Conservation (phyloP, 352 stramenopile species). For the Globisporangium ultimum region DNA sequence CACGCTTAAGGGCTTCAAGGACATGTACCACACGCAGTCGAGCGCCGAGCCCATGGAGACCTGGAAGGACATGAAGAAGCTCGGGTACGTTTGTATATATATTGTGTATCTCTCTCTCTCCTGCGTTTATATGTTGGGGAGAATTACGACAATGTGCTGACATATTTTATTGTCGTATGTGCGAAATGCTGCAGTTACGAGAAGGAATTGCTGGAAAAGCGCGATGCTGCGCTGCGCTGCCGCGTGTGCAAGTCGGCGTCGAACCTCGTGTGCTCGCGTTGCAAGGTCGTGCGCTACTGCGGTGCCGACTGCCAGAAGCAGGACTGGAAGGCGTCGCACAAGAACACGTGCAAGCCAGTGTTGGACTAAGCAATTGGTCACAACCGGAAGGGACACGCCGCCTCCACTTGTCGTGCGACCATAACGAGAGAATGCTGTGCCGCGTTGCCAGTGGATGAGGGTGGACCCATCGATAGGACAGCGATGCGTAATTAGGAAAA, state of each 20-base stretch:
- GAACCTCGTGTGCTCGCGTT: slow-evolving; percentile 82
- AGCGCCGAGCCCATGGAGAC: slow-evolving; percentile 87
- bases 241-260: slow-evolving; percentile 77
- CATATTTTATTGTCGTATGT: slow-evolving; percentile 5
- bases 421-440: neutral
- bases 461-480: neutral
- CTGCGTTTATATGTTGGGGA: too few relatives aligned
- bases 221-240: slow-evolving; percentile 68
- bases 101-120: too few relatives aligned
- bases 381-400: too few relatives aligned
- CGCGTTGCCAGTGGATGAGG: neutral
- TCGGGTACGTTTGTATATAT: slow-evolving; percentile 46
- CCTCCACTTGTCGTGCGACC: too few relatives aligned
- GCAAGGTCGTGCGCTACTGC: slow-evolving; percentile 86
- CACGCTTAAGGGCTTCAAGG: slow-evolving; percentile 87
- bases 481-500: neutral
- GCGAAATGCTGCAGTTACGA: slow-evolving; percentile 35
- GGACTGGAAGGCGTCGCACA: slow-evolving; percentile 85
- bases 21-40: slow-evolving; percentile 91
- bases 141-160: neutral
- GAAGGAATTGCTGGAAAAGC: slow-evolving; percentile 71
- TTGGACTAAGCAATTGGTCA: slow-evolving; percentile 7
- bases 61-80: slow-evolving; percentile 88
- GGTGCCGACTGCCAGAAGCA: slow-evolving; percentile 86
- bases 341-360: slow-evolving; percentile 79